Conservation (phyloP, 164 flowering plant species). For the Litsea cubeba region DNA sequence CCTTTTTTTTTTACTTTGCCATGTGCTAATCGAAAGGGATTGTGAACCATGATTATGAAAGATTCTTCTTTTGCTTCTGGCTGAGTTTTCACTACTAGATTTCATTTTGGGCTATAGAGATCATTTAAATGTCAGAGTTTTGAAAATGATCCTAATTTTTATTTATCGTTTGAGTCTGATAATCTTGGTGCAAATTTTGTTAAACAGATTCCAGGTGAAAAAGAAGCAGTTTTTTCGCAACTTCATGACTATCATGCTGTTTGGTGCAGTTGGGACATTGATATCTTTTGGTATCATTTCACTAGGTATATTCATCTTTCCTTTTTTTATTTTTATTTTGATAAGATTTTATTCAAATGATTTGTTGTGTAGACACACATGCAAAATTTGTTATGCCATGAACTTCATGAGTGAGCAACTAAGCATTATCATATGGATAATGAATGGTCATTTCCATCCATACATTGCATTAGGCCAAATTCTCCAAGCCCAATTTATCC, state of each 20-base stretch:
- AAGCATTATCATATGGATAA: not conserved
- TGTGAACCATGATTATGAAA: not conserved
- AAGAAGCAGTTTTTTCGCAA: slow-evolving; percentile 78
- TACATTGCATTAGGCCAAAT: not conserved
- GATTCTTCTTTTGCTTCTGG: not conserved
- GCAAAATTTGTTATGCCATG: slow-evolving; percentile 2
- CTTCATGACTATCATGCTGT: slow-evolving; percentile 64
- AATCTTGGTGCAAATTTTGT: not conserved
- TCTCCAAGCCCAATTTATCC: not conserved
- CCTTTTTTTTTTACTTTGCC: no score
- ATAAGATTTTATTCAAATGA: not conserved
- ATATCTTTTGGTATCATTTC: slow-evolving; percentile 64
- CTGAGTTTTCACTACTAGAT: not conserved
- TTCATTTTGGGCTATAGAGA: not conserved
- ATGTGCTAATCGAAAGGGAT: no score
- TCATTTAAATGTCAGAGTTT: not conserved
- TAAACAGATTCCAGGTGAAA: slow-evolving; percentile 64
- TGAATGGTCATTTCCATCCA: not conserved
- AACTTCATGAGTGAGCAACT: not conserved
- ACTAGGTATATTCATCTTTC: slow-evolving; percentile 28
- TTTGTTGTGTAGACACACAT: not conserved
- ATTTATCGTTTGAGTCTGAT: not conserved
- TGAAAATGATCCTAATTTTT: not conserved
- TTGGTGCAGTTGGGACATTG: slow-evolving; percentile 73
- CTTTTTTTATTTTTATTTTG: not conserved